Percentiles rank a stretch among this genome's conserved stretches.
phyloP scores from a whole-genome alignment of 805 yeast species.

The Candida tammaniensis region DNA sequence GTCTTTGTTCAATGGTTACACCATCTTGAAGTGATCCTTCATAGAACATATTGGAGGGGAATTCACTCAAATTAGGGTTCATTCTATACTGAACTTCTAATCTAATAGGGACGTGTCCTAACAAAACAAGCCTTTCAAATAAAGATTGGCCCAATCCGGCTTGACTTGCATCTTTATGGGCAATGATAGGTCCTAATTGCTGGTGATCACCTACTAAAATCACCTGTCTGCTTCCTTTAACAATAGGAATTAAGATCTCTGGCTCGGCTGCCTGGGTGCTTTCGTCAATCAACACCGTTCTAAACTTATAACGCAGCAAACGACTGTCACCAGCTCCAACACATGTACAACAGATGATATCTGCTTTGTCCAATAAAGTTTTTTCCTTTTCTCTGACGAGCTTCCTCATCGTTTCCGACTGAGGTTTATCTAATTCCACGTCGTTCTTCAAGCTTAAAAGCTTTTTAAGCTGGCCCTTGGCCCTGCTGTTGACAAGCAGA shows the following conservation, averaged over 20 bases:
- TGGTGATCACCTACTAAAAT: slow-evolving; percentile 93
- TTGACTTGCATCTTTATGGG: slow-evolving; percentile 74
- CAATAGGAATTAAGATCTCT: slow-evolving; percentile 84
- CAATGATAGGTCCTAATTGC: slow-evolving; percentile 89
- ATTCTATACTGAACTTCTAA: slow-evolving; percentile 92
- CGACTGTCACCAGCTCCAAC: slow-evolving; percentile 86
- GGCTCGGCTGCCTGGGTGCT: slow-evolving; percentile 95
- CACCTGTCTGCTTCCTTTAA: slow-evolving; percentile 85
- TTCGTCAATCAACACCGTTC: slow-evolving; percentile 86
- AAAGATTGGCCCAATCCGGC: slow-evolving; percentile 86
- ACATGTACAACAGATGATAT: slow-evolving; percentile 88
- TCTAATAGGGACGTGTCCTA: slow-evolving; percentile 83
- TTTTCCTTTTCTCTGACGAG: slow-evolving; percentile 37
- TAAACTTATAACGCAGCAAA: slow-evolving; percentile 53
- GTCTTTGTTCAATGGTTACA: slow-evolving; percentile 73
- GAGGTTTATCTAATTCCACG: slow-evolving; percentile 56
- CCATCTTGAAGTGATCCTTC: slow-evolving; percentile 93
- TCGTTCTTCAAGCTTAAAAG: slow-evolving; percentile 57
- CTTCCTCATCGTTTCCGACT: slow-evolving; percentile 33
- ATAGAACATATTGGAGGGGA: slow-evolving; percentile 87
- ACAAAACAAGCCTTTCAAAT: slow-evolving; percentile 77
- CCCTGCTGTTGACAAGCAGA: slow-evolving; percentile 43
- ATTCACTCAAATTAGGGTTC: slow-evolving; percentile 86
- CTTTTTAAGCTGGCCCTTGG: slow-evolving; percentile 58
- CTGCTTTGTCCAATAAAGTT: slow-evolving; percentile 51